Conservation (phyloP, 495 filamentous ascomycete species). For the Xanthoparmelia taractica region DNA sequence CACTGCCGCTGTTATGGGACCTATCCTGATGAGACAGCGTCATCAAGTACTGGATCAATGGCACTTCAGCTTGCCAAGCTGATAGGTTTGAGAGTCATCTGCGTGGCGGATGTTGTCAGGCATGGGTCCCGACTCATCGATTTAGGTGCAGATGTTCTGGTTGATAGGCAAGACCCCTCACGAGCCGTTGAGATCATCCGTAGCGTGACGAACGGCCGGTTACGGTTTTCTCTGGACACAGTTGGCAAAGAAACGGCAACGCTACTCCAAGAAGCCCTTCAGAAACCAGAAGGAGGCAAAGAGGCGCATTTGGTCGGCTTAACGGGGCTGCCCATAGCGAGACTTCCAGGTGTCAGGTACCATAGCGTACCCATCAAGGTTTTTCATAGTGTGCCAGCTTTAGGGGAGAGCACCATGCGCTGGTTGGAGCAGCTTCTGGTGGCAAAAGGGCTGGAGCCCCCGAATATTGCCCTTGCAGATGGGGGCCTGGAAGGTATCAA, state of each 20-base stretch:
- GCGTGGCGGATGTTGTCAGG: constrained; percentile 52
- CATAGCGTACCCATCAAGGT: constrained; percentile 63
- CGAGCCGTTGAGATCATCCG: constrained; percentile 55
- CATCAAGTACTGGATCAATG: constrained; percentile 53
- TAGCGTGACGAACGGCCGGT: constrained; percentile 42
- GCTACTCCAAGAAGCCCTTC: constrained; percentile 41
- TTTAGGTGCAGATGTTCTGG: constrained; percentile 49
- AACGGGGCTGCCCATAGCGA: constrained; percentile 52
- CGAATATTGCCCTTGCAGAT: constrained; percentile 51
- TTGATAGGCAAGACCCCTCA: constrained; percentile 52
- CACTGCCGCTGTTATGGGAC: not conserved
- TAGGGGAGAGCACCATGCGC: constrained; percentile 48
- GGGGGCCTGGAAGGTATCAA: constrained; percentile 57
- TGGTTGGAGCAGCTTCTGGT: constrained; percentile 56
- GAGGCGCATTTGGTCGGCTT: constrained; percentile 53
- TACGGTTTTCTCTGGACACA: constrained; percentile 58
- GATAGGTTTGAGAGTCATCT: constrained; percentile 49
- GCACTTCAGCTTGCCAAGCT: constrained; percentile 55
- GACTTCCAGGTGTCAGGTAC: constrained; percentile 37
- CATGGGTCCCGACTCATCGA: constrained; percentile 49
- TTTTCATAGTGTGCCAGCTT: constrained; percentile 51
- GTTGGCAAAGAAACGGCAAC: constrained; percentile 51
- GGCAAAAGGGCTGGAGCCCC: constrained; percentile 40
- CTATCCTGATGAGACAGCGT: constrained; percentile 34
- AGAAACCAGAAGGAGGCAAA: constrained; percentile 21